Conservation (phyloP, 2,329 filamentous ascomycete species). For the Botrytis fabae region DNA sequence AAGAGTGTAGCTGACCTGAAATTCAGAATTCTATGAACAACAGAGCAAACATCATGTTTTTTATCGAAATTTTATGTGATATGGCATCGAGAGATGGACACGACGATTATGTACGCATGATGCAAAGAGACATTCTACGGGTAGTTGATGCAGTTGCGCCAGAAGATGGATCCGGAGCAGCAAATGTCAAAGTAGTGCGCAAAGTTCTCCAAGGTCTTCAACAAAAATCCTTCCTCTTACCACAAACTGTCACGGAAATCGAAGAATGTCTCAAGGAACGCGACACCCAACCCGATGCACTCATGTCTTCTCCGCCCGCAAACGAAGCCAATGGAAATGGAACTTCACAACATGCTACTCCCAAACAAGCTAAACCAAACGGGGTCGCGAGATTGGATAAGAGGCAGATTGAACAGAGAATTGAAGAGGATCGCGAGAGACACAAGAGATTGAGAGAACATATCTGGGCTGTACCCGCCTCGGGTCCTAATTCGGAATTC, state of each 20-base stretch:
- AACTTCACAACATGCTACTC: constrained; percentile 25
- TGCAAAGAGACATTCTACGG: constrained; percentile 87
- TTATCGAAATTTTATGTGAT: constrained; percentile 93
- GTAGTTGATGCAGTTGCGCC: constrained; percentile 92
- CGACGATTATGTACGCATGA: constrained; percentile 84
- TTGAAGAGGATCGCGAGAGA: constrained; percentile 93
- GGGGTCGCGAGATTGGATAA: constrained; percentile 63
- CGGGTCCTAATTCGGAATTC: constrained; percentile 58
- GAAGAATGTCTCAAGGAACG: constrained; percentile 81
- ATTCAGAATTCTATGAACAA: constrained; percentile 89
- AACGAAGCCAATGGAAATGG: constrained; percentile 32
- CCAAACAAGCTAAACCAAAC: constrained; percentile 17
- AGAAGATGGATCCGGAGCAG: constrained; percentile 80
- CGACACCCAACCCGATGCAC: constrained; percentile 33
- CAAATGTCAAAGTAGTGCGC: constrained; percentile 89
- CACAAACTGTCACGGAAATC: constrained; percentile 74
- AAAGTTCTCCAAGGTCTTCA: constrained; percentile 72
- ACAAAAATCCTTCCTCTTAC: constrained; percentile 69
- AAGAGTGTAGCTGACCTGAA: constrained; percentile 14
- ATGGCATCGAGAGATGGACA: constrained; percentile 61
- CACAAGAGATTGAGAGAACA: constrained; percentile 90
- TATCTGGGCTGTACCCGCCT: constrained; percentile 82
- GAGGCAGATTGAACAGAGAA: constrained; percentile 88
- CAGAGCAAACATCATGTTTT: constrained; percentile 98
- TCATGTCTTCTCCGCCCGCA: constrained; percentile 20